Evolutionary conservation across 257 asterid species (phyloP).

Genomic region (Lycium barbarum): DNA sequence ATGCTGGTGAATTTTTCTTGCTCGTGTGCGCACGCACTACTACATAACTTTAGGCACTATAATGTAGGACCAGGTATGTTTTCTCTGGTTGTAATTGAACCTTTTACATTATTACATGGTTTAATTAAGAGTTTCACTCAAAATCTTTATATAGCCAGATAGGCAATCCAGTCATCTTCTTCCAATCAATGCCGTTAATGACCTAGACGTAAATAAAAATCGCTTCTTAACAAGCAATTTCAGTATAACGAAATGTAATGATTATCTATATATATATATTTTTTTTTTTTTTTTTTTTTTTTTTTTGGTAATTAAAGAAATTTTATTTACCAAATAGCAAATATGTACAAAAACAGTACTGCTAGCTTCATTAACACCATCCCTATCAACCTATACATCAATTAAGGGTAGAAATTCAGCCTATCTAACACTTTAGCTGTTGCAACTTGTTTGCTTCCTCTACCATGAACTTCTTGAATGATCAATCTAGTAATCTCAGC

Average conservation of each 20-base stretch:
- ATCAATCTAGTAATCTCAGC: too few relatives aligned
- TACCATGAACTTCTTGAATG: too few relatives aligned
- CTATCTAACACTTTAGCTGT: too few relatives aligned
- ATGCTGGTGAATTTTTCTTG: neutral
- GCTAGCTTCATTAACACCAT: too few relatives aligned
- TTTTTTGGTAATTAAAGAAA: too few relatives aligned
- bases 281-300: too few relatives aligned
- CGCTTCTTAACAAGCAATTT: neutral
- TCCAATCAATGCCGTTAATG: neutral
- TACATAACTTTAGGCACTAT: conserved; percentile 21
- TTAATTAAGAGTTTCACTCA: conserved; percentile 11
- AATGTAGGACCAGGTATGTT: neutral
- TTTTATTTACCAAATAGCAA: too few relatives aligned
- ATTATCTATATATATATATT: too few relatives aligned
- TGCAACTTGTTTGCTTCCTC: too few relatives aligned
- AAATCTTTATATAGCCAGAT: neutral
- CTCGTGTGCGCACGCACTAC: neutral
- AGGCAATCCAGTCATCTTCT: conserved; percentile 13
- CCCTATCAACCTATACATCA: too few relatives aligned
- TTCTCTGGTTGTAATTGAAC: conserved; percentile 4
- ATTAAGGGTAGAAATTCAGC: too few relatives aligned
- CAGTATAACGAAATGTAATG: neutral
- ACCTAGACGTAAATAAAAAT: conserved; percentile 5
- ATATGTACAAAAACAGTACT: too few relatives aligned
- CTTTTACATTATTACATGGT: neutral